Percentiles rank a stretch among this genome's conserved stretches.
phyloP scores from a whole-genome alignment of 176 grass and related monocot genomes.

The Carex parvula region DNA sequence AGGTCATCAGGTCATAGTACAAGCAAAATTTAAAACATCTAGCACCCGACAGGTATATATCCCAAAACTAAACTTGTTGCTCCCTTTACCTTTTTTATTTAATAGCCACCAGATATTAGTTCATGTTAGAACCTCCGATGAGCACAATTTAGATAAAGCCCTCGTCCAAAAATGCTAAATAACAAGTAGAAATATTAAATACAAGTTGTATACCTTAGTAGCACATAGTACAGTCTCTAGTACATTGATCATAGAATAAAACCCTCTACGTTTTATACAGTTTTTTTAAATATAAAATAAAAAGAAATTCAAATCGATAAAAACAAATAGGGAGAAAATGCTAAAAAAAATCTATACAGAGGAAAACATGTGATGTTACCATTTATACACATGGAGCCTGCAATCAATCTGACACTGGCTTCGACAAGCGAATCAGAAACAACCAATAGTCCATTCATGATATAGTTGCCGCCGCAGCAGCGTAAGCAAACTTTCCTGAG shows the following conservation, averaged over 20 bases:
- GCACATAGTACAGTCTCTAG: neutral
- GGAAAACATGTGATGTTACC: neutral
- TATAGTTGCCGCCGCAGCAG: neutral
- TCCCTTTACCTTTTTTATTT: neutral
- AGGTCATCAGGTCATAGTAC: too few species aligned
- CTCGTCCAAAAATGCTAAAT: too few species aligned
- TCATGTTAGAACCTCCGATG: neutral
- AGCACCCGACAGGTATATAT: neutral
- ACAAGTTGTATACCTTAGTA: too few species aligned
- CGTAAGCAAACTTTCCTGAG: neutral
- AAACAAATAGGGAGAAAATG: too few species aligned
- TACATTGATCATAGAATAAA: neutral
- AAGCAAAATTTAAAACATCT: too few species aligned
- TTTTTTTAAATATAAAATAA: too few species aligned
- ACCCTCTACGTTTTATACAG: too few species aligned
- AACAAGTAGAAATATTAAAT: too few species aligned
- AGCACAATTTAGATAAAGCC: neutral
- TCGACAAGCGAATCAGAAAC: neutral
- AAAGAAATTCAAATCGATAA: too few species aligned
- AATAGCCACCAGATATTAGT: neutral
- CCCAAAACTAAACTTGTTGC: neutral
- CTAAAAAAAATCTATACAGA: neutral
- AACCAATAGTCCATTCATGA: neutral
- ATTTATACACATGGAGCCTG: neutral
- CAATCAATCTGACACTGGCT: neutral